Evolutionary conservation across 805 yeast genomes (phyloP).

Genomic region (Danielia oregonensis): DNA sequence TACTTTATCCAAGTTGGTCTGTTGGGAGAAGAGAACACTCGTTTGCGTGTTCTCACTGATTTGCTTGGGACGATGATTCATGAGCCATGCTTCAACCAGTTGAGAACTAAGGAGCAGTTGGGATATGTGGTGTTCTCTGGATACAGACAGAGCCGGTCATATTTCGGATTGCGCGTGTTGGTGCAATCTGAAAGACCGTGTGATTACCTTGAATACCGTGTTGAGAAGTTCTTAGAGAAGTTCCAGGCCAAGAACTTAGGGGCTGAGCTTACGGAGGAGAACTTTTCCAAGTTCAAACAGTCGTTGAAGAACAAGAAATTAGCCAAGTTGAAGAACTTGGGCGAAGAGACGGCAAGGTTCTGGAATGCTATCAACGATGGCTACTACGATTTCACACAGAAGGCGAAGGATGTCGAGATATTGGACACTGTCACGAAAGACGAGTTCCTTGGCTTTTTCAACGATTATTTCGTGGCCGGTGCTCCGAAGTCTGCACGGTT

Average conservation of each 20-base stretch:
- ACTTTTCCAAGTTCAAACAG: conserved; percentile 63
- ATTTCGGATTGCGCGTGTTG: conserved; percentile 67
- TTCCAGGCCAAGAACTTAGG: conserved; percentile 43
- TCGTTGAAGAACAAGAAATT: conserved; percentile 64
- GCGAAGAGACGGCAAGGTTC: conserved; percentile 67
- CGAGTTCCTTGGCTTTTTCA: conserved; percentile 56
- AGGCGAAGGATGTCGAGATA: conserved; percentile 53
- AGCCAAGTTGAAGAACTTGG: conserved; percentile 71
- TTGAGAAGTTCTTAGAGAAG: conserved; percentile 56
- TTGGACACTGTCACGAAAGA: conserved; percentile 51
- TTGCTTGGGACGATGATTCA: conserved; percentile 67
- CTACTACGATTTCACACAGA: conserved; percentile 67
- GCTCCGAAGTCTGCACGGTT: conserved; percentile 17
- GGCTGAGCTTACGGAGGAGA: conserved; percentile 52
- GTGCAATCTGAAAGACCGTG: conserved; percentile 82
- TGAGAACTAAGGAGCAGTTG: conserved; percentile 90
- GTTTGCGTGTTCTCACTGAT: conserved; percentile 49
- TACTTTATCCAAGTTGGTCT: conserved; percentile 66
- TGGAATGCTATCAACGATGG: conserved; percentile 72
- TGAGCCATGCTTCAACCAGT: conserved; percentile 86
- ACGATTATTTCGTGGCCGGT: conserved; percentile 32
- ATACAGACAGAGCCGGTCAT: conserved; percentile 61
- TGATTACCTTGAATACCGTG: conserved; percentile 70
- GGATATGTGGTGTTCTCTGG: conserved; percentile 93
- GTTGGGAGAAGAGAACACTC: conserved; percentile 16